Evolutionary conservation across 2,329 filamentous ascomycete genomes (phyloP).

Genomic region (Plenodomus lindquistii): DNA sequence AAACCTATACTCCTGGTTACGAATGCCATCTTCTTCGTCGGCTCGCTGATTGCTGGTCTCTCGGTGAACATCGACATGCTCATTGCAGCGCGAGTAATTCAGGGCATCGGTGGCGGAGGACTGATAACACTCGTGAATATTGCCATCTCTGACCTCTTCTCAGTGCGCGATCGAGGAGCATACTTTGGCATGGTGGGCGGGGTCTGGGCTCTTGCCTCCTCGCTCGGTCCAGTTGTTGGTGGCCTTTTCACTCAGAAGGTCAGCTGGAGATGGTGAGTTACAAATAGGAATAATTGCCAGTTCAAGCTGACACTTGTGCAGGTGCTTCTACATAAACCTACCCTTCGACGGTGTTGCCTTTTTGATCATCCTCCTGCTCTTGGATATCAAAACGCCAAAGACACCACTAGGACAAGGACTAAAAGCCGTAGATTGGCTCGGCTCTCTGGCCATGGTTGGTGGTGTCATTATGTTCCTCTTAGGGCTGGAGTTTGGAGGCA

Average conservation of each 20-base stretch:
- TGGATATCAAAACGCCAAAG: constrained; percentile 68
- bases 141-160: constrained; percentile 66
- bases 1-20: constrained; percentile 65
- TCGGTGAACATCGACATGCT: constrained; percentile 64
- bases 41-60: constrained; percentile 63
- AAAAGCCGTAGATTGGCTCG: constrained; percentile 68
- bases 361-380: constrained; percentile 60
- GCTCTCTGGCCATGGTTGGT: constrained; percentile 69
- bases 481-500: constrained; percentile 82
- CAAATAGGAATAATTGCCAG: too few species aligned
- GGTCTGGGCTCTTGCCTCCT: constrained; percentile 68
- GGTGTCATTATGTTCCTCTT: constrained; percentile 85
- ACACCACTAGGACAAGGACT: constrained; percentile 66
- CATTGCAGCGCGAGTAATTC: constrained; percentile 63
- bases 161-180: constrained; percentile 60
- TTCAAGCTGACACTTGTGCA: too few species aligned
- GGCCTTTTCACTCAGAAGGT: constrained; percentile 67
- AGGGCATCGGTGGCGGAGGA: constrained; percentile 67
- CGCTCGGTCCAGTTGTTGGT: constrained; percentile 68
- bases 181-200: constrained; percentile 69
- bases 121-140: constrained; percentile 68
- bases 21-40: constrained; percentile 65
- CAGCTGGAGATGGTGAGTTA: constrained; percentile 67
- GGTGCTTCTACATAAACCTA: constrained; percentile 67
- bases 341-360: constrained; percentile 65